These are phyloP conservation scores for Cavenderia fasciculata DNA, from an alignment of 78 protist species.

Conservation along the genomic window DNA sequence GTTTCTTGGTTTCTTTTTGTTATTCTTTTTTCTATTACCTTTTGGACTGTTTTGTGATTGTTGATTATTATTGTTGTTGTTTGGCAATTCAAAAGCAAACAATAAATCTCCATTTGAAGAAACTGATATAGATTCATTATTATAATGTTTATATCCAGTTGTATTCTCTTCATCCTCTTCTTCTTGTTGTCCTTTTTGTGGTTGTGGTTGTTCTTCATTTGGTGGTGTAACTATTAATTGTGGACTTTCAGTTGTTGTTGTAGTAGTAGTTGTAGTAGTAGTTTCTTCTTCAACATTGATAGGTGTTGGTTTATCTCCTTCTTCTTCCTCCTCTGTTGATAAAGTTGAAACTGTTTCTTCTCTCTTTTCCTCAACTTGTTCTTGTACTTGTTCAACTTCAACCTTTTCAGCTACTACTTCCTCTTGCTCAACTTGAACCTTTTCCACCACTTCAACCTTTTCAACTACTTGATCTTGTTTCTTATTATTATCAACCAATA, in stretches of 20 bases:
- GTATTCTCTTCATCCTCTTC: neutral
- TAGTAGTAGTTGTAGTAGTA: too few relatives aligned
- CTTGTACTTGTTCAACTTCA: neutral
- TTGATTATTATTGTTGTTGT: neutral
- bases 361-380: neutral
- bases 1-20: constrained; percentile 31
- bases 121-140: too few relatives aligned
- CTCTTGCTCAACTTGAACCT: neutral
- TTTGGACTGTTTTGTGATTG: constrained; percentile 7
- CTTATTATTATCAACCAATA: neutral
- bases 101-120: constrained; percentile 40
- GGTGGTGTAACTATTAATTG: too few relatives aligned
- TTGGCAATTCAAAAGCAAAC: neutral
- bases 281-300: too few relatives aligned
- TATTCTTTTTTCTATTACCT: neutral
- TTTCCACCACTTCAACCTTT: neutral
- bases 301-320: neutral
- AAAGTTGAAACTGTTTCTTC: neutral
- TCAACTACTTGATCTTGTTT: constrained; percentile 2
- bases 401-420: neutral
- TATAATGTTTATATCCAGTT: too few relatives aligned
- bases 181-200: neutral
- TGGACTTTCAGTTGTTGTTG: too few relatives aligned
- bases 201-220: too few relatives aligned
- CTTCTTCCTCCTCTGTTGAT: neutral